phyloP scores from a whole-genome alignment of 306 rosid genomes.

The Corylus avellana region DNA sequence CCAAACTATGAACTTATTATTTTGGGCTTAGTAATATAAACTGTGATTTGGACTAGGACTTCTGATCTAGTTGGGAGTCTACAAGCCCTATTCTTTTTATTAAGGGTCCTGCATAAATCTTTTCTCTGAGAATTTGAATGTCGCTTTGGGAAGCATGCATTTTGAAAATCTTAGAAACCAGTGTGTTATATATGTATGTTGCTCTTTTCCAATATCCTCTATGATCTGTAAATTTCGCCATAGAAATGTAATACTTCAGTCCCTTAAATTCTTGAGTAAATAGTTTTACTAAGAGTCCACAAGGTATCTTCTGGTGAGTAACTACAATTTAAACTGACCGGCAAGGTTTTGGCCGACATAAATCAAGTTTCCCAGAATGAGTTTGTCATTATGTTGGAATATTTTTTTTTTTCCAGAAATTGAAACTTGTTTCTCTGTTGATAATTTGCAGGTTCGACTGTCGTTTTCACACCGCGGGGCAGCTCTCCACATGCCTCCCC shows the following conservation, averaged over 20 bases:
- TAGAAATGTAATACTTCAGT: not conserved
- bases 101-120: not conserved
- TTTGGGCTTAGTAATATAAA: not conserved
- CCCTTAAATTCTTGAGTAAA: too few species aligned
- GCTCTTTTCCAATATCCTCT: not conserved
- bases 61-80: not conserved
- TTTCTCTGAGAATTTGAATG: not conserved
- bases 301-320: not conserved
- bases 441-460: conserved; percentile 62
- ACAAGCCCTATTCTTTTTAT: too few species aligned
- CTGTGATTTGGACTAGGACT: not conserved
- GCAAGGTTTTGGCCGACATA: not conserved
- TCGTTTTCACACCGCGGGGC: conserved; percentile 44
- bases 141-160: not conserved
- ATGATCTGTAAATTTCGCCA: not conserved
- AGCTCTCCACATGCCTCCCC: conserved; percentile 67
- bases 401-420: not conserved
- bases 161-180: too few species aligned
- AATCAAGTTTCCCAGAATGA: not conserved
- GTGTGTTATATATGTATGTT: not conserved
- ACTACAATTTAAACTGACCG: not conserved
- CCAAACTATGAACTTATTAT: not conserved
- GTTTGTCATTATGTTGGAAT: not conserved
- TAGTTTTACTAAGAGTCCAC: not conserved
- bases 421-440: not conserved